Evolutionary conservation across 305 asterid genomes (phyloP).

Genomic region (Rubia balearica): DNA sequence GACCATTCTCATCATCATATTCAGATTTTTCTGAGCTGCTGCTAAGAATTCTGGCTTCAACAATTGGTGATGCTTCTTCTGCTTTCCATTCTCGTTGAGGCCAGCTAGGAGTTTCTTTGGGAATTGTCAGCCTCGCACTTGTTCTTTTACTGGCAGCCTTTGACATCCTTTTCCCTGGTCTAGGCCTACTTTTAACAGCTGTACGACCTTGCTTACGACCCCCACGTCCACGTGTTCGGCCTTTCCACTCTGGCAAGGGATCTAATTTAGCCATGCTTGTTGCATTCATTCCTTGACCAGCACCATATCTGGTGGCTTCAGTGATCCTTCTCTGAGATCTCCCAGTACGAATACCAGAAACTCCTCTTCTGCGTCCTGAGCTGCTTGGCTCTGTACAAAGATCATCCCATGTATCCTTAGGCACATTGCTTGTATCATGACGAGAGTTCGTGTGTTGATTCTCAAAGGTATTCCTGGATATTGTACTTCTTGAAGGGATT

Average conservation of each 20-base stretch:
- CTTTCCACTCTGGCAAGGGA: conserved; percentile 40
- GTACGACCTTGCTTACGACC: conserved; percentile 44
- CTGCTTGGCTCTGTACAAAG: conserved; percentile 23
- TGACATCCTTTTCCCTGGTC: conserved; percentile 25
- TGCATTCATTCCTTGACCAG: conserved; percentile 24
- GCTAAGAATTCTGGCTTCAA: conserved; percentile 36
- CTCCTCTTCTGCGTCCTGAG: conserved; percentile 56
- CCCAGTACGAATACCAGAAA: conserved; percentile 34
- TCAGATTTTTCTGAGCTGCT: conserved; percentile 59
- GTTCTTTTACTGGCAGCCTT: conserved; percentile 11
- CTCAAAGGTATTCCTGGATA: conserved; percentile 25
- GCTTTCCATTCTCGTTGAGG: conserved; percentile 33
- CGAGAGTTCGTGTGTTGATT: conserved; percentile 23
- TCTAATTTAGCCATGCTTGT: conserved; percentile 26
- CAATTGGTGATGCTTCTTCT: conserved; percentile 28
- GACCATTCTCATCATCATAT: conserved; percentile 36
- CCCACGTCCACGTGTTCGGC: conserved; percentile 41
- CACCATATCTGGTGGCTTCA: conserved; percentile 26
- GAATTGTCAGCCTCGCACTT: conserved; percentile 9
- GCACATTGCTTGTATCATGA: conserved; percentile 24
- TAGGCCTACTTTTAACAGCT: conserved; percentile 36
- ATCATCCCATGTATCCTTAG: no score
- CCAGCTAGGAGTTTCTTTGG: conserved; percentile 24
- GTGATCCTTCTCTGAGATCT: conserved; percentile 33
- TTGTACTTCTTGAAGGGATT: conserved; percentile 31